These are phyloP conservation scores for Geotrichum klebahnii DNA, from an alignment of 1,139 yeast species.

Conservation along the genomic window DNA sequence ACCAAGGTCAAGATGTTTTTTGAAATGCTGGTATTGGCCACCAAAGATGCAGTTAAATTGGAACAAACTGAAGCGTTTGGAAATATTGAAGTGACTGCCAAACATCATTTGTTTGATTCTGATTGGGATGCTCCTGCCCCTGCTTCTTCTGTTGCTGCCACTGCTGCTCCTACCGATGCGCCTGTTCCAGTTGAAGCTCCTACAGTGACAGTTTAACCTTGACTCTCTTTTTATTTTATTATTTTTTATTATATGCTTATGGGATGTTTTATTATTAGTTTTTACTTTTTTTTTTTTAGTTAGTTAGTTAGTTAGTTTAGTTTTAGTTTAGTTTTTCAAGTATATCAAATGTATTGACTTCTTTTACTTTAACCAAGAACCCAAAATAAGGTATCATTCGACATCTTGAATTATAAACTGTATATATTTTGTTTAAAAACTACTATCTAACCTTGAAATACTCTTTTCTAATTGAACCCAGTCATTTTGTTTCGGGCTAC, in stretches of 20 bases:
- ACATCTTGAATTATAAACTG: too few species aligned
- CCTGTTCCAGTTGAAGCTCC: not conserved
- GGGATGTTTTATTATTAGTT: not conserved
- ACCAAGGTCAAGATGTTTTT: constrained; percentile 57
- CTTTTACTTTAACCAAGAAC: too few species aligned
- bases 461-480: constrained; percentile 23
- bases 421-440: not conserved
- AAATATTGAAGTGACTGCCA: constrained; percentile 53
- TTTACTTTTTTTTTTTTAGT: constrained; percentile 7
- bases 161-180: too few species aligned
- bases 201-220: not conserved
- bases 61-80: constrained; percentile 61
- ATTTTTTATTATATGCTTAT: not conserved
- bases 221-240: constrained; percentile 2
- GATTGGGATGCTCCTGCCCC: constrained; percentile 21
- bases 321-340: constrained; percentile 1
- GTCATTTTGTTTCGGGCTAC: constrained; percentile 22
- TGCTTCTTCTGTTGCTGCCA: too few species aligned
- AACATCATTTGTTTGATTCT: constrained; percentile 47
- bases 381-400: too few species aligned
- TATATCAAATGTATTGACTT: too few species aligned
- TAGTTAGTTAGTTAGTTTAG: not conserved
- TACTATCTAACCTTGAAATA: constrained; percentile 1
- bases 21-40: constrained; percentile 77
- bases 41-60: constrained; percentile 64